Percentiles rank a stretch among this genome's conserved stretches.
Evolutionary conservation across 2,329 filamentous ascomycete genomes (phyloP).

Genomic region (Fusarium begoniae): DNA sequence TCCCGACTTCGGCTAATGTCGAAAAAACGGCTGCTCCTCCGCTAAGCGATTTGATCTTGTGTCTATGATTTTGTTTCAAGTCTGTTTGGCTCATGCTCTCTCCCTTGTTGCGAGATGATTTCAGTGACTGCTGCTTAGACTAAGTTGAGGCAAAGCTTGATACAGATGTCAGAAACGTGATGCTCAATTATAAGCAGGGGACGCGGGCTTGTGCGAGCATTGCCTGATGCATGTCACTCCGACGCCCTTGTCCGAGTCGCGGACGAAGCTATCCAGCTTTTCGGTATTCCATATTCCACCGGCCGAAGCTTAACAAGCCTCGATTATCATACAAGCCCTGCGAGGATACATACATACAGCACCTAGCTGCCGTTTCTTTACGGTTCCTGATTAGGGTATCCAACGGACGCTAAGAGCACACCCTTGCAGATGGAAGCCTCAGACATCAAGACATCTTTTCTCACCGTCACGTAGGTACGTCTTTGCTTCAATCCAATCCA

Average conservation of each 20-base stretch:
- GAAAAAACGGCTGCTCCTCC: conserved; percentile 17
- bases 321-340: conserved; percentile 4
- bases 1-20: conserved; percentile 10
- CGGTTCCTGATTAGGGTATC: conserved; percentile 23
- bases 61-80: conserved; percentile 28
- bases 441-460: conserved; percentile 3
- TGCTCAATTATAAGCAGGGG: background rate
- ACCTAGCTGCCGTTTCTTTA: conserved; percentile 26
- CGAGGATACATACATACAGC: background rate
- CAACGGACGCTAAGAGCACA: conserved; percentile 24
- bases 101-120: conserved; percentile 2
- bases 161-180: background rate
- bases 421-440: conserved; percentile 16
- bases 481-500: conserved; percentile 27
- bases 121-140: background rate
- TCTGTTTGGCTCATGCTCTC: conserved; percentile 9
- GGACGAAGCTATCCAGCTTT: background rate
- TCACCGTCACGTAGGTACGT: conserved; percentile 25
- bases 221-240: background rate
- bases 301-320: conserved; percentile 13
- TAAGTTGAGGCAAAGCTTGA: background rate
- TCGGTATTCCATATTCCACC: background rate
- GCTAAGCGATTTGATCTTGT: conserved; percentile 16
- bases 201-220: conserved; percentile 8
- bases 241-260: background rate